Conservation (phyloP, 768 basidiomycete species). For the Suillus weaverae region DNA sequence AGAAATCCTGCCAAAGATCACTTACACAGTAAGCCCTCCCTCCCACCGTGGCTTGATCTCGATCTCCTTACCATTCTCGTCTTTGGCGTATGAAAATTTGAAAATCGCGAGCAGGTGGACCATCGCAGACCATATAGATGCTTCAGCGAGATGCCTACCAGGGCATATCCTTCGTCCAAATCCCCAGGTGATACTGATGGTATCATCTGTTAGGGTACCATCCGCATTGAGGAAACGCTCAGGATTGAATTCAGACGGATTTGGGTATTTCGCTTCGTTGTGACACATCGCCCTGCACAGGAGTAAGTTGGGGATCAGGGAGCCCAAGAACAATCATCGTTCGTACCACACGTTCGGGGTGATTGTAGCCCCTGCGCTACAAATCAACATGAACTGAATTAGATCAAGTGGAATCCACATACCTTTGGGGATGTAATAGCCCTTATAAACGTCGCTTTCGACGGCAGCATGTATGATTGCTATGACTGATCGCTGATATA, state of each 20-base stretch:
- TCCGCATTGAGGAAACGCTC: constrained; percentile 40
- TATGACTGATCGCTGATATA: neutral
- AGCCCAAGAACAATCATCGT: neutral
- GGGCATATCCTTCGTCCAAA: constrained; percentile 33
- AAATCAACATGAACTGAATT: neutral
- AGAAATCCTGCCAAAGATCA: neutral
- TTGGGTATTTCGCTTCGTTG: constrained; percentile 32
- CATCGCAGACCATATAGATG: constrained; percentile 25
- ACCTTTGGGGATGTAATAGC: constrained; percentile 54
- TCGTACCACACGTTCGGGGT: constrained; percentile 11
- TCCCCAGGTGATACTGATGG: constrained; percentile 20
- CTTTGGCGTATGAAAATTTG: constrained; percentile 16
- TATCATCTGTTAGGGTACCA: constrained; percentile 17
- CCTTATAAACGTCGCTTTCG: constrained; percentile 39
- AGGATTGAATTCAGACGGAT: constrained; percentile 39
- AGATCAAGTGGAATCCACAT: neutral
- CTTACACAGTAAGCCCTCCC: constrained; percentile 15
- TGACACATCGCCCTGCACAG: constrained; percentile 34
- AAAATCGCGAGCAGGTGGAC: constrained; percentile 20
- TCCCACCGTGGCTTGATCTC: constrained; percentile 16
- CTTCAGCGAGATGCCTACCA: constrained; percentile 27
- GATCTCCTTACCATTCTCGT: constrained; percentile 22
- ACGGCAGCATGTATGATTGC: constrained; percentile 29
- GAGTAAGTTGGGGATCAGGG: neutral
- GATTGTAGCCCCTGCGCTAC: constrained; percentile 2